phyloP scores from a whole-genome alignment of 2,329 filamentous ascomycete species.

The Trematosphaeria pertusa region DNA sequence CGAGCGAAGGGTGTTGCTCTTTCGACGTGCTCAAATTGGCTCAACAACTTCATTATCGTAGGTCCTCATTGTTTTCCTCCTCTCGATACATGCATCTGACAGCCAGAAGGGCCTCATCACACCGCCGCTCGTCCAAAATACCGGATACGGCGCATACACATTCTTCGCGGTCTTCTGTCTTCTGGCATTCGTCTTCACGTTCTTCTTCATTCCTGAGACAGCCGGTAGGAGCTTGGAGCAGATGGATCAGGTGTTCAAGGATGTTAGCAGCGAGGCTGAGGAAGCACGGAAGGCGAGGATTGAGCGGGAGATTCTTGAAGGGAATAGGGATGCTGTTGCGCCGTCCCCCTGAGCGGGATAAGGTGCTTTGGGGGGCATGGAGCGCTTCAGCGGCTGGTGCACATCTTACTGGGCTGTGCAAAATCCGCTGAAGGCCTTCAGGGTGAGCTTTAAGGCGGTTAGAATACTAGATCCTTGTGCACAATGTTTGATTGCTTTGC shows the following conservation, averaged over 20 bases:
- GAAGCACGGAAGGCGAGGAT: slow-evolving; percentile 41
- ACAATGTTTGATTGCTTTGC: too few relatives aligned
- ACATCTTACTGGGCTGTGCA: too few relatives aligned
- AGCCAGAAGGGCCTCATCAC: slow-evolving; percentile 64
- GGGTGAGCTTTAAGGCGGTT: too few relatives aligned
- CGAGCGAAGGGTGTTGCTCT: slow-evolving; percentile 72
- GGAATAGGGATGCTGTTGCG: slow-evolving; percentile 13
- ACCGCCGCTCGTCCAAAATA: slow-evolving; percentile 67
- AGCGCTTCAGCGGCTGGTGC: too few relatives aligned
- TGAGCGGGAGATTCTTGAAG: slow-evolving; percentile 37
- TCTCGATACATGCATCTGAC: slow-evolving; percentile 46
- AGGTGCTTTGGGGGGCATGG: not conserved
- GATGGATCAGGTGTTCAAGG: slow-evolving; percentile 48
- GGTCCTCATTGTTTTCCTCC: slow-evolving; percentile 6
- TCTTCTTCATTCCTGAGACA: slow-evolving; percentile 45
- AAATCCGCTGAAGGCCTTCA: too few relatives aligned
- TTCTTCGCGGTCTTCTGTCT: slow-evolving; percentile 49
- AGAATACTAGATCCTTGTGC: too few relatives aligned
- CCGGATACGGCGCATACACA: slow-evolving; percentile 52
- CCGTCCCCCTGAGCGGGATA: not conserved
- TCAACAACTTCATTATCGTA: slow-evolving; percentile 68
- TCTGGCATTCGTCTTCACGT: slow-evolving; percentile 43
- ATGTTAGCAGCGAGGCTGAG: slow-evolving; percentile 44
- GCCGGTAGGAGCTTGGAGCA: slow-evolving; percentile 44
- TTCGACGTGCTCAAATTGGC: slow-evolving; percentile 68